Conservation (phyloP, 2,329 filamentous ascomycete genomes). For the Trichoderma endophyticum region DNA sequence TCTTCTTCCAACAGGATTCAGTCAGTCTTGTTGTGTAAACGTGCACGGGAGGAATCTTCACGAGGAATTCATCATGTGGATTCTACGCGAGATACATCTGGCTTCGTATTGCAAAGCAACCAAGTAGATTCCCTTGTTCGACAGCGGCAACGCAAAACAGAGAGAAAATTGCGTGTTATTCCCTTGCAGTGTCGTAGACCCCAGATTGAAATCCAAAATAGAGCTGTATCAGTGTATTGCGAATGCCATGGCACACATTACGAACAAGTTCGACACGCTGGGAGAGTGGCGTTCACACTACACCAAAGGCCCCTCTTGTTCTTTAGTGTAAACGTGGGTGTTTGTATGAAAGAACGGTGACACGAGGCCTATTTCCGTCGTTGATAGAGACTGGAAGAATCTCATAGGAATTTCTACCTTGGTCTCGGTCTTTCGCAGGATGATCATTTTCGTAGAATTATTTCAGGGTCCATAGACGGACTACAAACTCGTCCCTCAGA, state of each 20-base stretch:
- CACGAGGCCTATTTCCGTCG: not conserved
- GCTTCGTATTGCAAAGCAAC: not conserved
- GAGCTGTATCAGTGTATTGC: not conserved
- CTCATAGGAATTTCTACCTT: not conserved
- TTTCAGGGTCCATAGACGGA: not conserved
- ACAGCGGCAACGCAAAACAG: too few relatives aligned
- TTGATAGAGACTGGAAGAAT: not conserved
- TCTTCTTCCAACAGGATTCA: not conserved
- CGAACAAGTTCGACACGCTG: not conserved
- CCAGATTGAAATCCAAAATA: not conserved
- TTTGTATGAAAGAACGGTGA: not conserved
- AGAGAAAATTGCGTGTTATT: too few relatives aligned
- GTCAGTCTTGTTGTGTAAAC: not conserved
- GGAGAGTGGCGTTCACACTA: not conserved
- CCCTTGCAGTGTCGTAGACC: not conserved
- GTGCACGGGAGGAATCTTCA: rapidly evolving
- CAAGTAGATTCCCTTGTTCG: not conserved
- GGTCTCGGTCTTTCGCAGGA: not conserved
- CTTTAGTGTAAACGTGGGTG: rapidly evolving
- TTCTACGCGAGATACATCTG: not conserved
- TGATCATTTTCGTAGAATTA: not conserved
- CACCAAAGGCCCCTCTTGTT: rapidly evolving
- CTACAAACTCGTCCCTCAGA: not conserved
- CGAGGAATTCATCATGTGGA: rapidly evolving
- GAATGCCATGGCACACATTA: not conserved